These are phyloP conservation scores for Eutrema heterophyllum DNA, from an alignment of 345 rosid species.

Conservation along the genomic window DNA sequence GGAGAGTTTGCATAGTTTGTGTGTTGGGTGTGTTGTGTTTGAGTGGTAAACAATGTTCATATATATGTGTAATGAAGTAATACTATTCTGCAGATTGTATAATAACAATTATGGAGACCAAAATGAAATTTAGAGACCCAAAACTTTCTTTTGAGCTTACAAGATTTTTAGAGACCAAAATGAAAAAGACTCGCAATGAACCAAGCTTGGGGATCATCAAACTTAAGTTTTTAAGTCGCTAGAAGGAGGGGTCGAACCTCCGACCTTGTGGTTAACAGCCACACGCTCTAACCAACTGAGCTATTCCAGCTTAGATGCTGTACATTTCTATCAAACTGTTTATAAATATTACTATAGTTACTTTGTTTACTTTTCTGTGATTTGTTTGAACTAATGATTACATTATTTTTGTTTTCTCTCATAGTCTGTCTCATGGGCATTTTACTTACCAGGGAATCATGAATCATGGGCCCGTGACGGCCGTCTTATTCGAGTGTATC, in stretches of 20 bases:
- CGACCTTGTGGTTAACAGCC: constrained; percentile 92
- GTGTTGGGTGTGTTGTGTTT: neutral
- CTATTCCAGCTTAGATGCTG: constrained; percentile 46
- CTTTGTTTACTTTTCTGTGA: neutral
- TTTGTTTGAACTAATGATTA: neutral
- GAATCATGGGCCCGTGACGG: neutral
- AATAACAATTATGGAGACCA: neutral
- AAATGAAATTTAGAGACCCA: neutral
- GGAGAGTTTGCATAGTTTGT: neutral
- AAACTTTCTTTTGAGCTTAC: neutral
- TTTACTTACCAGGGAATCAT: neutral
- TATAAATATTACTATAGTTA: neutral
- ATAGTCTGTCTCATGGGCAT: neutral
- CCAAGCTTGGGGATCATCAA: too few species aligned
- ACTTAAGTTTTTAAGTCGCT: constrained; percentile 2
- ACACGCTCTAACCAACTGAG: constrained; percentile 92
- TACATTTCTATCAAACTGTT: fast-evolving
- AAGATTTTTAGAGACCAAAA: neutral
- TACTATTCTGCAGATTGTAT: neutral
- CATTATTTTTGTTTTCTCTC: neutral
- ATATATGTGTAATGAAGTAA: neutral
- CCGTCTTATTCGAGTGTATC: neutral
- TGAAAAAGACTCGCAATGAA: too few species aligned
- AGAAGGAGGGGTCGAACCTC: constrained; percentile 71
- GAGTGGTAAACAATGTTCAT: neutral